These are phyloP conservation scores for Yamadazyma atlantica DNA, from an alignment of 1,139 yeast species.

Conservation along the genomic window DNA sequence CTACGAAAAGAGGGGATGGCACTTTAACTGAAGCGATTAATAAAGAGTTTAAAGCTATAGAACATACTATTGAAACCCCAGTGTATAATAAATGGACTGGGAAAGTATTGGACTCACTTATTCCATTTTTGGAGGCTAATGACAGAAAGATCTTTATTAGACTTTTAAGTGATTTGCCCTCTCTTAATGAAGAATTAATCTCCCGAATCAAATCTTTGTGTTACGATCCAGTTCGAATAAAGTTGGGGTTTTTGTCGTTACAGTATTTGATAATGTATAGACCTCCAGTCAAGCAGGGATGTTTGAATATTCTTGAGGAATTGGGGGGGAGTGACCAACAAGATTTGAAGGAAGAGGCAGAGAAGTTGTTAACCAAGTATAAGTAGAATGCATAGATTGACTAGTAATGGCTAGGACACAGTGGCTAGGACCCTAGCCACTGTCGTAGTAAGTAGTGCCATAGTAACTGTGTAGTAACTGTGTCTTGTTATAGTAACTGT, in stretches of 20 bases:
- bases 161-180: constrained; percentile 83
- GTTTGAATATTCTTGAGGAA: constrained; percentile 64
- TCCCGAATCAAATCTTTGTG: constrained; percentile 70
- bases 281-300: constrained; percentile 73
- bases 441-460: no score
- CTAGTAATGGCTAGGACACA: not conserved
- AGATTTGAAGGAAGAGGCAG: constrained; percentile 57
- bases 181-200: constrained; percentile 60
- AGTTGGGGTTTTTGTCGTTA: constrained; percentile 77
- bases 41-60: constrained; percentile 11
- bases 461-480: no score
- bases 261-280: constrained; percentile 85
- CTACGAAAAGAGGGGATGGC: constrained; percentile 5
- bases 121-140: constrained; percentile 77
- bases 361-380: constrained; percentile 52
- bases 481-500: no score
- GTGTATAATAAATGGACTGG: constrained; percentile 68
- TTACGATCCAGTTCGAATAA: constrained; percentile 78
- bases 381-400: no score
- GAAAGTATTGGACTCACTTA: constrained; percentile 71
- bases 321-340: constrained; percentile 52
- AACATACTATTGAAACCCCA: constrained; percentile 34
- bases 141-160: constrained; percentile 83
- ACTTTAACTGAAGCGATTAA: constrained; percentile 11
- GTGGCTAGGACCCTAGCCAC: no score